A percentile compares a stretch with the other conserved stretches of the same genome.
These are phyloP conservation scores for Ceratorhiza oryzae-sativae DNA, from an alignment of 1,284 basidiomycete species.

Conservation along the genomic window DNA sequence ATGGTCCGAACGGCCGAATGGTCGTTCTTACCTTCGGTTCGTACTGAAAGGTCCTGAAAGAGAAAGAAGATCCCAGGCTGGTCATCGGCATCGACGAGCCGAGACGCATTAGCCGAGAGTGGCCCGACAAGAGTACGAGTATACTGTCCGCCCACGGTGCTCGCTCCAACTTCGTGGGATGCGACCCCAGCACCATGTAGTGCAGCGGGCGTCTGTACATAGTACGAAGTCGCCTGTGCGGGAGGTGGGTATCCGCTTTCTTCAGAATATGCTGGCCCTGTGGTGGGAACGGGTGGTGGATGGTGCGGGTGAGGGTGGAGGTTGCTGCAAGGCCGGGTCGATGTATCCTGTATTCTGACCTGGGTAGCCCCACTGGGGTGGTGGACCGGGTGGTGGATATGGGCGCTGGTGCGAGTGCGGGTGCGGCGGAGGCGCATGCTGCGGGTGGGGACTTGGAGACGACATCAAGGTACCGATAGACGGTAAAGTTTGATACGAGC, in stretches of 20 bases:
- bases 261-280: slow-evolving; percentile 27
- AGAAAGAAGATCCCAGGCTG: slow-evolving; percentile 87
- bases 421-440: slow-evolving; percentile 35
- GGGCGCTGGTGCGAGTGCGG: slow-evolving; percentile 22
- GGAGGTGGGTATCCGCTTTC: slow-evolving; percentile 28
- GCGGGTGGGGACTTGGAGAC: slow-evolving; percentile 37
- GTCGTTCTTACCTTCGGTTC: slow-evolving; percentile 75
- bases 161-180: slow-evolving; percentile 12
- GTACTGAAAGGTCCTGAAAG: slow-evolving; percentile 85
- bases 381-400: slow-evolving; percentile 1
- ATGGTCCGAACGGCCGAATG: not conserved
- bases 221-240: slow-evolving; percentile 19
- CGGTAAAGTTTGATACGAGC: slow-evolving; percentile 37
- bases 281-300: slow-evolving; percentile 28
- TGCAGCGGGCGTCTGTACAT: slow-evolving; percentile 40
- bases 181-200: slow-evolving; percentile 31
- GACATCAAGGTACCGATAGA: slow-evolving; percentile 39
- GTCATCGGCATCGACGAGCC: slow-evolving; percentile 81
- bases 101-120: slow-evolving; percentile 81
- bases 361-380: slow-evolving; percentile 30
- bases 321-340: slow-evolving; percentile 32
- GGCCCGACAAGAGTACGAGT: slow-evolving; percentile 89
- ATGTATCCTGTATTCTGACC: slow-evolving; percentile 26
- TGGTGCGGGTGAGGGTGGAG: slow-evolving; percentile 31
- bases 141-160: slow-evolving; percentile 53